Base-by-base conservation (phyloP, 2,329 filamentous ascomycete species). In the Botrytis aclada region DNA sequence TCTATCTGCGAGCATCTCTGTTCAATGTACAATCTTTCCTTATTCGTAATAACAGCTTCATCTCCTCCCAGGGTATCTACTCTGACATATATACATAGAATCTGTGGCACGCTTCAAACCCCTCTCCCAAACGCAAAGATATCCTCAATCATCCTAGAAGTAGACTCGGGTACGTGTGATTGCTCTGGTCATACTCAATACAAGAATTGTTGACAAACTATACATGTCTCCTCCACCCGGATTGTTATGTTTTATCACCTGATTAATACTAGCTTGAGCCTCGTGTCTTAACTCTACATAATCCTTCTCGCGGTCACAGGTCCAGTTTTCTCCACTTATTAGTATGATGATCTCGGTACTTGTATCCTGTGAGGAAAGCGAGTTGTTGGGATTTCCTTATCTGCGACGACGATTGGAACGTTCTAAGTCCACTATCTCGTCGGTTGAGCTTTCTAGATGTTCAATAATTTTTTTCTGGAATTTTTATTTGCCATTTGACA, bases 251-350 rank as follows among this genome's bases (percentile, higher is more conserved):
- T 14, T 14, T 7, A 45, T 22, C 16, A 51, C 32, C 5, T 8
- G 25, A n/a, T 8, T 2, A 4, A 22, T 14, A 1, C n/a, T 29
- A 20, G 1, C 14, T 12, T 2, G 18, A 20, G 8, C 7, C 9
- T 54, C 18, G 22, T 32, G 32, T 29, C 1, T 45, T 25, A n/a
- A 29, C n/a, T 32, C 64, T 39, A 56, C 25, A 54, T 14, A 8
- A 9, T 14, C 2, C 47, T 7, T 32, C 12, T 14, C 25, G 2
- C 4, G n/a, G 8, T 64, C 22, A 5, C 5, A 7, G 12, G 14
- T 16, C 32, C 32, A 12, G 18, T 20, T 54, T 3, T 3, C 34
- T 37, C 22, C 43, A 10, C 14, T 51, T 14, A 37, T 51, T 14
- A 37, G 8, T 37, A 37, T 54, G 25, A 14, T 51, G 1, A 66